Base-by-base conservation (phyloP, 169 alveolate species). In the Blepharisma undulans region DNA sequence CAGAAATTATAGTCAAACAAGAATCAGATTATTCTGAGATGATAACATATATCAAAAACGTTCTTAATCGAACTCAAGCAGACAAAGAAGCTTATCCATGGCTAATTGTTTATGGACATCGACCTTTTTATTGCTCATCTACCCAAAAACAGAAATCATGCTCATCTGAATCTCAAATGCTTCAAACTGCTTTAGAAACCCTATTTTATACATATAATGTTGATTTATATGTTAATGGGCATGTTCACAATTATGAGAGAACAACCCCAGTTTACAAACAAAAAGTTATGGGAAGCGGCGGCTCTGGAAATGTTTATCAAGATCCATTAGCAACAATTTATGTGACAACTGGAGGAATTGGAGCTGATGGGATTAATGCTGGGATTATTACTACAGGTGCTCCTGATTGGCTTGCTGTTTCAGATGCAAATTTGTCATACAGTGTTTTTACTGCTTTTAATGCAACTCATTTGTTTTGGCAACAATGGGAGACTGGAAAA, bases 201-300 rank as follows among this genome's bases (percentile, higher is more conserved):
- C 8, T 66, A 14, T 30, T 86, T 71, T 66, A 22, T 86, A 25
- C 22, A 34, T 21, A 72, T 30, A 72, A 66, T 71, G 91, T 86
- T 10, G 91, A 71, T 32, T n/a, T 86, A 19, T 30, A 27, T 7
- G 36, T 86, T 72, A 30, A 30, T 27, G 81, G 71, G 82, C 91
- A 86, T 72, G 91, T 86, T n/a, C 91, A 86, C n/a, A 36, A n/a
- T 71, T 86, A 86, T 36, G 76, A 86, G 36, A n/a, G 91, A 36
- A n/a, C 48, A 36, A 76, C 79, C 16, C 89, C 89, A 25, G 77
- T 60, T 48, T 84, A 84, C n/a, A 10, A 61, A 60, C n/a, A 59
- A n/a, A 27, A 27, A 29, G 61, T 27, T 32, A 84, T 84, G 36
- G 89, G 36, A 25, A 32, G 29, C 6, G 30, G 25, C 2, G 74